Evolutionary conservation across 805 yeast species (phyloP), one percentile per base, ranked within the genome.

Genomic region (Debaryomyces hansenii): DNA sequence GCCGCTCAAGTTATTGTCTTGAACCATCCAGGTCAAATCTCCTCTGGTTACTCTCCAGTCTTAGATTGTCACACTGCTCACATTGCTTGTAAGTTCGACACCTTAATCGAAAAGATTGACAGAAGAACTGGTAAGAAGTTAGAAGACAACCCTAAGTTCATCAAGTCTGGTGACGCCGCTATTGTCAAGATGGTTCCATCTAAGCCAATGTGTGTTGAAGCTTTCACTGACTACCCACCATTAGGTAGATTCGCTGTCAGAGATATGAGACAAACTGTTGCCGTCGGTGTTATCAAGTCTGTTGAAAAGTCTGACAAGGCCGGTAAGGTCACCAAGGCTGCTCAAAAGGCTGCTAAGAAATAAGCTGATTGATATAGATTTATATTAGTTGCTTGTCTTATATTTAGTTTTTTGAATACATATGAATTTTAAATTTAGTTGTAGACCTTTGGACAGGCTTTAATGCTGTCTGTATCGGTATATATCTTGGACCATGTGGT

Each of bases 251-350:
- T 68, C 65, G 75, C 75, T 74, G 97, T 90, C 84, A 91, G 97
- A 87, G 97, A 90, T 81, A 90, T 90, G 97, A 88, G 97, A 87
- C 97, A 90, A 82, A 91, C 97, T 67, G 97, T 91, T 69, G 97
- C 97, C 74, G 97, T 91, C 74, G 97, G 97, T 88, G 96, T 91
- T 72, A 87, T 92, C 87, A 92, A 92, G 85, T 60, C 74, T 55
- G 76, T 71, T 50, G 77, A 67, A 57, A 71, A 71, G 66, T 58
- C 75, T 44, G 77, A 71, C 66, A 71, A 71, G 67, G 75, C 75
- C 50, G 77, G 75, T 68, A 71, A 71, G 67, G 75, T 71, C 51
- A 71, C 77, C 72, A 71, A 70, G 68, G 75, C 76, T 62, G 77
- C 77, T 55, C 66, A 57, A 51, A 71, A 71, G 67, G 77, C 77